phyloP scores from a whole-genome alignment of 2,329 filamentous ascomycete genomes.

The Polytolypa hystricis region DNA sequence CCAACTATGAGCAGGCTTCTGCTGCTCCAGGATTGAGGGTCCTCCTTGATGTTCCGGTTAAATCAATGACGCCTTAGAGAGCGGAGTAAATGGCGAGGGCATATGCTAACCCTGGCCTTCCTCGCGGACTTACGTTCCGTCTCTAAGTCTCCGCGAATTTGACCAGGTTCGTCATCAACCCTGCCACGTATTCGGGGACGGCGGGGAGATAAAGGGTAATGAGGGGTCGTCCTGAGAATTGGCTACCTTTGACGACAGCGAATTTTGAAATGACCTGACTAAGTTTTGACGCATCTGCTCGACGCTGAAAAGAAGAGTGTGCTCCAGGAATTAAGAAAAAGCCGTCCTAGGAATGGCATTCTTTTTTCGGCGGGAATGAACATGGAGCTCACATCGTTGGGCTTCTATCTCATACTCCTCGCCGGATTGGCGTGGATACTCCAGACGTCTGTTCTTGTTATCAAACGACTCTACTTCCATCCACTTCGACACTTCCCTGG shows the following conservation, averaged over 20 bases:
- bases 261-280: neutral
- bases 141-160: neutral
- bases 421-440: neutral
- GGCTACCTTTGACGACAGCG: too few relatives aligned
- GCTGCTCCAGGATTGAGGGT: too few relatives aligned
- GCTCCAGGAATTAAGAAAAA: neutral
- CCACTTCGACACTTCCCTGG: slow-evolving; percentile 15
- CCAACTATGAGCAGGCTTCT: too few relatives aligned
- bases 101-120: too few relatives aligned
- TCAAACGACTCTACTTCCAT: slow-evolving; percentile 1
- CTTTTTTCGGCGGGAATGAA: neutral
- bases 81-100: too few relatives aligned
- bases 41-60: too few relatives aligned
- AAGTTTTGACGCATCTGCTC: neutral
- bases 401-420: neutral
- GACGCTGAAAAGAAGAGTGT: neutral
- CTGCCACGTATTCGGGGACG: neutral
- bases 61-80: too few relatives aligned
- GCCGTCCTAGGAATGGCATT: too few relatives aligned
- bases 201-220: too few relatives aligned
- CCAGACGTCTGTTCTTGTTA: neutral
- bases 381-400: neutral
- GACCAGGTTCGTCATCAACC: neutral
- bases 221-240: too few relatives aligned
- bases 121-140: too few relatives aligned